Base-by-base conservation (phyloP, 108 stramenopile species). In the Discostella stelligeroides region DNA sequence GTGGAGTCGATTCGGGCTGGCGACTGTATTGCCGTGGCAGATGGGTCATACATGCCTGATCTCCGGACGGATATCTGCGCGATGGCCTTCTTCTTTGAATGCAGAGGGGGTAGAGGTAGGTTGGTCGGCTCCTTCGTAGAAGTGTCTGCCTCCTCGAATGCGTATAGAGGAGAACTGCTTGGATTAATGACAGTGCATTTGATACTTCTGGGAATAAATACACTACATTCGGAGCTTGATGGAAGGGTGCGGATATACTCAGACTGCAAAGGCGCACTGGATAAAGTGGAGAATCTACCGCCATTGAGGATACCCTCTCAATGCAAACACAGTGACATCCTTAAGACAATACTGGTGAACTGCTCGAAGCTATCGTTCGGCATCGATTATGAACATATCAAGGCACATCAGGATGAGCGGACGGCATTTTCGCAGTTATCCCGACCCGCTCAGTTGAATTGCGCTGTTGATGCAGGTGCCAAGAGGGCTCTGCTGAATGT, bases 1-100 rank as follows among this genome's bases (percentile, higher is more conserved):
- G 15, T 28, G 21, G 55, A 55, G 20, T 21, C 55, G 7, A 56
- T 55, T 12, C 3, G 25, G 41, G 23, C 27, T 15, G 66, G 66
- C 38, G 24, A 51, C 37, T 25, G 10, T 17, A 10, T 55, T 4
- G 29, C 66, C 7, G 70, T 62, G 10, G 61, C 70, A 14, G 70
- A 71, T 25, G 59, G 70, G 2, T 71, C 60, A 9, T 71, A 61
- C 25, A 71, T 63, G 2, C n/a, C n/a, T n/a, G n/a, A n/a, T n/a
- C n/a, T n/a, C n/a, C n/a, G n/a, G n/a, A n/a, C n/a, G n/a, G n/a
- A n/a, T n/a, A n/a, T n/a, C n/a, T 53, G 60, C 51, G 23, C 61
- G 1, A 14, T 17, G 11, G 70, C 50, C 2, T 71, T 61, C 23
- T 10, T 71, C 13, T 17, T 71, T 11, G 60, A 71, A 20, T 62